Conservation (phyloP, 495 filamentous ascomycete genomes). For the Daldinia childiae region DNA sequence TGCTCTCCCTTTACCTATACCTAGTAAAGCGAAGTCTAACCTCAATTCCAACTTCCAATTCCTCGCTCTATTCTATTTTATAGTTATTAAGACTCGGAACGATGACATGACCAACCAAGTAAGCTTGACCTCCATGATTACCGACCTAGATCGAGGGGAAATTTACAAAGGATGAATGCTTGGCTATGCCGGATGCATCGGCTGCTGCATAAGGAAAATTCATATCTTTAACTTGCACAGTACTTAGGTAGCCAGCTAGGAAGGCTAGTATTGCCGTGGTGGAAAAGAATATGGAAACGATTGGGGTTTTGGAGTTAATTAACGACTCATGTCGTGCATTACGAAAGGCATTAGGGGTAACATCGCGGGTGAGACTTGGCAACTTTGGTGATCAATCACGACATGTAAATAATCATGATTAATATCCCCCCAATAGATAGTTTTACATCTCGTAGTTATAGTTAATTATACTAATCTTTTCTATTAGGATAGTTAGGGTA, state of each 20-base stretch:
- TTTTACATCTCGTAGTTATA: background rate
- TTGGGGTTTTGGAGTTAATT: conserved; percentile 24
- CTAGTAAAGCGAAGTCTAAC: no score
- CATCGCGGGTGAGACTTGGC: conserved; percentile 34
- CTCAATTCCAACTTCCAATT: no score
- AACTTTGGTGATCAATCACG: background rate
- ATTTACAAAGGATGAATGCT: no score
- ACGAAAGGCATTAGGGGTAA: conserved; percentile 37
- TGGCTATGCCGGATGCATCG: background rate
- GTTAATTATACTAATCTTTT: background rate
- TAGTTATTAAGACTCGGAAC: no score
- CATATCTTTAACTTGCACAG: background rate
- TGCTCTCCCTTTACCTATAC: no score
- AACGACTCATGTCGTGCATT: conserved; percentile 35
- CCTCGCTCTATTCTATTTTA: no score
- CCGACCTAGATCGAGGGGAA: no score
- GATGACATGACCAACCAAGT: no score
- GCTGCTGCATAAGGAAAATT: background rate
- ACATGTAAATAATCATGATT: background rate
- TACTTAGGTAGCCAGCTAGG: background rate
- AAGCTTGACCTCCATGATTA: no score
- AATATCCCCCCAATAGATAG: background rate
- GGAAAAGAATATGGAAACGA: conserved; percentile 15
- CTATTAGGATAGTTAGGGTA: background rate
- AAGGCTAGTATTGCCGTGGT: conserved; percentile 21